Evolutionary conservation across 345 rosid species (phyloP).

Genomic region (Populus ilicifolia): DNA sequence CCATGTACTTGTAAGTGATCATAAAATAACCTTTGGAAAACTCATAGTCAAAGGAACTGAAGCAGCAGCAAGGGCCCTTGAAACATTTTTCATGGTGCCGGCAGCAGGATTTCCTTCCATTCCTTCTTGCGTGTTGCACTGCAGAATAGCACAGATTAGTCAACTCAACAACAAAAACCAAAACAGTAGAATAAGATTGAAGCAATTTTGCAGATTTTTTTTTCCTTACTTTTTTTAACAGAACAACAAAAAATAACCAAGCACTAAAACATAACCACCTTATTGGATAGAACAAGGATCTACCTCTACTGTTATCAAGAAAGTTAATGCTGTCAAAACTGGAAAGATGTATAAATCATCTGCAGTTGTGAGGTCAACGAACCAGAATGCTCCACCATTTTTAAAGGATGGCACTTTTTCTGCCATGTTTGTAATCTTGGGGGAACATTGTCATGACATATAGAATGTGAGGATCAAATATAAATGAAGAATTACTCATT

Average conservation of each 20-base stretch:
- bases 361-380: conserved; percentile 63
- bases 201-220: background rate
- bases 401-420: conserved; percentile 87
- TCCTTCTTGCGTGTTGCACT: conserved; percentile 85
- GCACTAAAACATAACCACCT: background rate
- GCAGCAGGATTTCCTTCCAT: conserved; percentile 77
- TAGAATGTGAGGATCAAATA: background rate
- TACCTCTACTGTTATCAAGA: conserved; percentile 86
- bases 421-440: conserved; percentile 73
- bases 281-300: background rate
- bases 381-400: conserved; percentile 80
- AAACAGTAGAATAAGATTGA: background rate
- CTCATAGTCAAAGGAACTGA: conserved; percentile 69
- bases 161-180: conserved; percentile 1
- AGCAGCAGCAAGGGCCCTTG: conserved; percentile 54
- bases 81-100: conserved; percentile 51
- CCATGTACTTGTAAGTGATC: background rate
- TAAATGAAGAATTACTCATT: background rate
- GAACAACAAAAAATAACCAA: background rate
- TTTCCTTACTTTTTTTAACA: too few relatives aligned
- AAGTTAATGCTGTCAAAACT: conserved; percentile 52
- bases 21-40: conserved; percentile 61
- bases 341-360: conserved; percentile 76
- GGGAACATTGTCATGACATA: background rate
- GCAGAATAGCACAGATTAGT: conserved; percentile 11